These are phyloP conservation scores for Mucor lusitanicus DNA, from an alignment of 371 early-diverging fungal species.

Conservation along the genomic window DNA sequence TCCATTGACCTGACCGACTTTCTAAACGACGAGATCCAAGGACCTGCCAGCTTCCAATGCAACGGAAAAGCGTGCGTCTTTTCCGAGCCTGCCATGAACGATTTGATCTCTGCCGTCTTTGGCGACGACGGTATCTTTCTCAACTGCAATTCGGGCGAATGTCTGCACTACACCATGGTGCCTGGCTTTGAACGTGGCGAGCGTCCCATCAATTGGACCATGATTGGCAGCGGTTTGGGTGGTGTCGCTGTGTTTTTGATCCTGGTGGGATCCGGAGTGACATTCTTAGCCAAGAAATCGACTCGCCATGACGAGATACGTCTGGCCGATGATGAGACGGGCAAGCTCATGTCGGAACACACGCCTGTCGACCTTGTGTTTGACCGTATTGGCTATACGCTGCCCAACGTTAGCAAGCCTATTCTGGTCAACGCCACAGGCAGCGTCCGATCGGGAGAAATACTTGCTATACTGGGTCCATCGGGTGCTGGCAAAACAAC, in stretches of 20 bases:
- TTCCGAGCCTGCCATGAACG: constrained; percentile 76
- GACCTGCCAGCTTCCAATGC: constrained; percentile 77
- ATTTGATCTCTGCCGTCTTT: constrained; percentile 69
- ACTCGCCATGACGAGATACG: constrained; percentile 29
- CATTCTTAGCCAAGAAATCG: constrained; percentile 41
- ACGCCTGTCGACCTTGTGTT: constrained; percentile 71
- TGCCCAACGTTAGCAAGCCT: constrained; percentile 13
- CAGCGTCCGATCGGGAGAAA: constrained; percentile 76
- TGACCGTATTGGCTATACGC: constrained; percentile 63
- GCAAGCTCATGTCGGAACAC: constrained; percentile 75
- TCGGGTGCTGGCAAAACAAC: constrained; percentile 75
- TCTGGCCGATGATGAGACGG: constrained; percentile 61
- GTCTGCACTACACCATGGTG: constrained; percentile 84
- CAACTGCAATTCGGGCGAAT: constrained; percentile 78
- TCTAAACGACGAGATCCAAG: constrained; percentile 69
- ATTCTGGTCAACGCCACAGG: constrained; percentile 74
- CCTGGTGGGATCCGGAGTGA: constrained; percentile 40
- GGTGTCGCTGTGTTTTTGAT: constrained; percentile 64
- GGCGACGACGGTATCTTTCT: constrained; percentile 78
- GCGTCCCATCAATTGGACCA: constrained; percentile 59
- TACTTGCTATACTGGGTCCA: constrained; percentile 86
- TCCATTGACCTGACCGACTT: constrained; percentile 75
- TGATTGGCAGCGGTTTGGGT: constrained; percentile 61
- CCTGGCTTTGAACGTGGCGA: constrained; percentile 73
- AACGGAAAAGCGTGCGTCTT: constrained; percentile 64